Evolutionary conservation across 495 filamentous ascomycete species (phyloP), one percentile per base, ranked within the genome.

Genomic region (Aspergillus nanangensis): DNA sequence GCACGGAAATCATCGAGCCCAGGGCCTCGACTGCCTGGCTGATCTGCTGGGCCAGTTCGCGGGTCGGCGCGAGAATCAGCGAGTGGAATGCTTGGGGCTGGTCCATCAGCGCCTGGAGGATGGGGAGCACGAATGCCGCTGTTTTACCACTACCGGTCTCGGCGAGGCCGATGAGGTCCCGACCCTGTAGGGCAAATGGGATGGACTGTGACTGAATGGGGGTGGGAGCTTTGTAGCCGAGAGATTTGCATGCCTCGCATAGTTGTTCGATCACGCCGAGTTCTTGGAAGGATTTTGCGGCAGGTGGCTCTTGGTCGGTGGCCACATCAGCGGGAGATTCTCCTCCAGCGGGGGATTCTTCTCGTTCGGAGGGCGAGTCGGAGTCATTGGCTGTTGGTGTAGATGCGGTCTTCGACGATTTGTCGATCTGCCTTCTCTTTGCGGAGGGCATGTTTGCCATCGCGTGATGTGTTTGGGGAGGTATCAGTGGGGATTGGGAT

Each of bases 61-160:
- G 80, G 13, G 93, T 98, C 0, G 93, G 93, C 8, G 92, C 90
- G 1, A 98, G 72, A 17, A 96, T 74, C 18, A 96, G 83, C 19
- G 79, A 82, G 53, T 87, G 92, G 24, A 94, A 69, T 1, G 87
- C 67, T 29, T 83, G 81, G 0, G 90, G 89, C 47, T 85, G 86
- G 32, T 91, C 84, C 74, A 96, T 88, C 0, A 96, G 76, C 1
- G 81, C 77, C 72, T 95, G 89, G 3, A 96, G 74, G 33, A 96
- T 92, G 1, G 93, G 93, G 1, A 98, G 65, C 0, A 85, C 86
- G 61, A 96, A 98, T 0, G 93, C 88, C 2, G 87, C 92, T 0
- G 85, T 96, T 67, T 98, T 98, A 62, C 93, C 93, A 60, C 80
- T 86, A 52, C 93, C 93, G 1, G 93, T 98, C 63, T 98, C 91